Base-by-base conservation (phyloP, 2,329 filamentous ascomycete genomes). In the Xylaria sp. region DNA sequence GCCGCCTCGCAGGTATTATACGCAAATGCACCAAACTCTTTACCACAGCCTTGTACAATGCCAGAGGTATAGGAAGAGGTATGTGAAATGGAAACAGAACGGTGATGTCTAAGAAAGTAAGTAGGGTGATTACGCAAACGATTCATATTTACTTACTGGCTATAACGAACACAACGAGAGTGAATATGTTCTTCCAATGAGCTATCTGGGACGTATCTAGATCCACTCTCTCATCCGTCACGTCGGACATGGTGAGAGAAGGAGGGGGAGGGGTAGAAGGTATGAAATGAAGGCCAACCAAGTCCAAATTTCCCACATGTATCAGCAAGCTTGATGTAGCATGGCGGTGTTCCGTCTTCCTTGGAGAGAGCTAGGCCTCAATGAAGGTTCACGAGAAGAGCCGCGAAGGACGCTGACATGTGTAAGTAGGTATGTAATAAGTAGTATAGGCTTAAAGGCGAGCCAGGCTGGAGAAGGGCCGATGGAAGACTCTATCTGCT, bases 51-150 rank as follows among this genome's bases (percentile, higher is more conserved):
- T 85, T 77, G 60, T 74, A 81, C 4, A 89, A 42, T 28, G 64
- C 60, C 59, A 81, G 78, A 12, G 89, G 89, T 1, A 91, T 51
- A 62, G 80, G 86, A 0, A 92, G 70, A 2, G 88, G 87, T 12
- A 92, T 78, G 60, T 87, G 81, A 65, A 90, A 91, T 0, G 89
- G 89, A 62, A 89, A 90, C 12, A 92, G 80, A 0, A 92, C 89
- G 43, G 87, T 80, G 52, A 91, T 77, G 75, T 92, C 89, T 92
- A 67, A 6, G 21, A 61, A 53, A 25, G 57, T 66, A 54, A 64
- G 63, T 47, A 33, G 46, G 50, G 31, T 54, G 49, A 35, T 53
- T 49, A 8, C 12, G 31, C 12, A 21, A 7, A 23, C 33, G n/a
- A 37, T 45, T 17, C 62, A 50, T 52, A 53, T 38, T 15, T 19